Conservation (phyloP, 2,329 filamentous ascomycete species). For the Lecanoromycetidae sp. region DNA sequence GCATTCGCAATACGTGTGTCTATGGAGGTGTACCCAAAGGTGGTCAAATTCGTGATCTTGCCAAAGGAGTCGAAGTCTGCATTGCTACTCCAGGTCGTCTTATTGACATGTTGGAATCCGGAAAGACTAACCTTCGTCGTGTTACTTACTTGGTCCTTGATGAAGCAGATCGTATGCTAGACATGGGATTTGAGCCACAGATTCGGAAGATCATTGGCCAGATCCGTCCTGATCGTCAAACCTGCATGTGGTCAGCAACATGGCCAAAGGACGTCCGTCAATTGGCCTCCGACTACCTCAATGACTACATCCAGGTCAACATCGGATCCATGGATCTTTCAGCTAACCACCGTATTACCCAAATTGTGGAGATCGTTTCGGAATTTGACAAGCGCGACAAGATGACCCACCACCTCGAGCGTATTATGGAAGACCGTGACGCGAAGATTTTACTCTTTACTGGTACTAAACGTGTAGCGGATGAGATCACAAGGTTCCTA, state of each 20-base stretch:
- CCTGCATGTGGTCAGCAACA: slow-evolving; percentile 98
- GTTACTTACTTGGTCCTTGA: slow-evolving; percentile 97
- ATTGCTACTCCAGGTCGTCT: slow-evolving; percentile 96
- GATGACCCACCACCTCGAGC: slow-evolving; percentile 96
- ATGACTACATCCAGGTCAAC: slow-evolving; percentile 97
- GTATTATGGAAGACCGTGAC: slow-evolving; percentile 89
- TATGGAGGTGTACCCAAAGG: slow-evolving; percentile 99
- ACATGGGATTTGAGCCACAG: slow-evolving; percentile 99
- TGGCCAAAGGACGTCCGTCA: slow-evolving; percentile 98
- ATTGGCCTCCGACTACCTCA: slow-evolving; percentile 78
- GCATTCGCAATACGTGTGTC: slow-evolving; percentile 96
- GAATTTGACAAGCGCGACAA: slow-evolving; percentile 96
- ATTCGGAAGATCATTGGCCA: slow-evolving; percentile 98
- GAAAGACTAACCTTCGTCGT: slow-evolving; percentile 94
- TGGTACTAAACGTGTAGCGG: slow-evolving; percentile 76
- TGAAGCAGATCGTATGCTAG: slow-evolving; percentile 98
- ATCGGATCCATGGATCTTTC: slow-evolving; percentile 92
- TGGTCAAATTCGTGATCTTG: slow-evolving; percentile 87
- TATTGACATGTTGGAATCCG: slow-evolving; percentile 96
- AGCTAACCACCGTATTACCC: slow-evolving; percentile 94
- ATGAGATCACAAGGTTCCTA: slow-evolving; percentile 94
- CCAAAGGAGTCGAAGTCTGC: slow-evolving; percentile 92
- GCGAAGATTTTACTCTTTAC: slow-evolving; percentile 96
- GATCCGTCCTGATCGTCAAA: slow-evolving; percentile 96
- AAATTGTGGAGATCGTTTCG: slow-evolving; percentile 90